Evolutionary conservation across 2,329 filamentous ascomycete genomes (phyloP).

Genomic region (Lasiodiplodia gonubiensis): DNA sequence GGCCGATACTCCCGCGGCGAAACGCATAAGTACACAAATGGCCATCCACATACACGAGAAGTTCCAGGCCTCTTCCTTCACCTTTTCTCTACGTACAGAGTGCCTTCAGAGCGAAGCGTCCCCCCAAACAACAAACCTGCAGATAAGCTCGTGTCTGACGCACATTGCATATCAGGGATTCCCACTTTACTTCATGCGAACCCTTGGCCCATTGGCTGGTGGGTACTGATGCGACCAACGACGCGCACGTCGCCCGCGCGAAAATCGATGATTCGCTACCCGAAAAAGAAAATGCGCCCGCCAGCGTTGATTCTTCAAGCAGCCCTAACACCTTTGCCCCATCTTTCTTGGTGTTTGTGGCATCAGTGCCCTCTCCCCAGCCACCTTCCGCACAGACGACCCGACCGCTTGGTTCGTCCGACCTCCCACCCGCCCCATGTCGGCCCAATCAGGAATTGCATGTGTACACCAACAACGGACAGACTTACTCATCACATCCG

Average conservation of each 20-base stretch:
- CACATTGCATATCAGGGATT: slow-evolving; percentile 5
- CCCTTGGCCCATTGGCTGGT: slow-evolving; percentile 7
- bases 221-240: neutral
- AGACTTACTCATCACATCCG: neutral
- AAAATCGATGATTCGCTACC: neutral
- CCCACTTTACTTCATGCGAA: neutral
- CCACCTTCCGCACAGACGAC: neutral
- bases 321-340: neutral
- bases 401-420: neutral
- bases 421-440: neutral
- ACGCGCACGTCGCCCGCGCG: neutral
- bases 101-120: neutral
- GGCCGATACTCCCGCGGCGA: neutral
- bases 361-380: neutral
- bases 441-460: neutral
- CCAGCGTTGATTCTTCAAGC: neutral
- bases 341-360: neutral
- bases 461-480: neutral
- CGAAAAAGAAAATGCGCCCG: neutral
- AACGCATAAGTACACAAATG: neutral
- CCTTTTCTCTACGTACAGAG: neutral
- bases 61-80: neutral
- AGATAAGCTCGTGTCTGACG: slow-evolving; percentile 24
- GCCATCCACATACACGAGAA: slow-evolving; percentile 14
- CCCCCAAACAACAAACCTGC: neutral